Base-by-base conservation (phyloP, 2,329 filamentous ascomycete species). In the Tolypocladium amazonense region DNA sequence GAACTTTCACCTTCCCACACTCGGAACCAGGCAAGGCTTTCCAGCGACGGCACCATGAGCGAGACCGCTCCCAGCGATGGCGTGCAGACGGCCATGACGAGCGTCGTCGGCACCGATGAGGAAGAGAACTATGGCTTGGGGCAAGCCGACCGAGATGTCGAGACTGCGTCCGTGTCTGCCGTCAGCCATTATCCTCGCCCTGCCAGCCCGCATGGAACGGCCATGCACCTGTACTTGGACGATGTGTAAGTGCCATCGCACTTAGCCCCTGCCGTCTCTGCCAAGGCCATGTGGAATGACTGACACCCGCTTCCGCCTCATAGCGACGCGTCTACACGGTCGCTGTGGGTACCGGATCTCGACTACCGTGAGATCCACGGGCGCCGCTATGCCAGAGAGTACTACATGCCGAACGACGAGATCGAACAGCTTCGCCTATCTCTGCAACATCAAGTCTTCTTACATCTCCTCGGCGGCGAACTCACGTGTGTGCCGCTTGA, bases 321-420 rank as follows among this genome's bases (percentile, higher is more conserved):
- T 57, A 77, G 75, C 59, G 73, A 72, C 60, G 73, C 75, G 1
- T 77, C 79, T 15, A 81, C 78, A 23, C 73, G 77, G 56, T 81
- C 79, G n/a, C 67, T 81, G 56, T 79, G 76, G 67, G 77, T 76
- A 47, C 70, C 73, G 60, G 79, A 81, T 62, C 75, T 87, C 38
- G 79, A 84, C 67, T 81, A 82, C 63, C 75, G 82, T 59, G 74
- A 81, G 62, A 84, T 88, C 62, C 81, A 88, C 71, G 83, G 79
- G 52, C 81, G 86, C 27, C 79, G 86, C 64, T 86, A 85, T 67
- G 85, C 86, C 66, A 76, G 81, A 39, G 77, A 78, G 39, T 88
- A 87, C 66, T 84, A 78, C 69, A 85, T 88, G 79, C 86, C 86
- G 18, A 87, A 87, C 69, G 86, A 88, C 65, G 82, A 87, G 54